phyloP scores from a whole-genome alignment of 192 early-diverging fungal genomes.

The Glomus cerebriforme region DNA sequence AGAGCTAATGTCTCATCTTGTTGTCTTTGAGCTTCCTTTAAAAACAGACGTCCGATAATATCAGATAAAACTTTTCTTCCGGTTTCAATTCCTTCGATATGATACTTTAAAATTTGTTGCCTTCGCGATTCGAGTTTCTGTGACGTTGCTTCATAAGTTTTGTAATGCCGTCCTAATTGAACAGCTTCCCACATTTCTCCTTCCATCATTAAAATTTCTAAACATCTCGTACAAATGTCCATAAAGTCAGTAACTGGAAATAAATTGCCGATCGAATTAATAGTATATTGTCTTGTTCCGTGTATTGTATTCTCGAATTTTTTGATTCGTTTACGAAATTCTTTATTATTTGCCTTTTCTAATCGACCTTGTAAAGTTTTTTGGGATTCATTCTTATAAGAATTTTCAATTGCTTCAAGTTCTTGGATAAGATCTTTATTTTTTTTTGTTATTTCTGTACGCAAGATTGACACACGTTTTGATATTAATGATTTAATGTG shows the following conservation, averaged over 20 bases:
- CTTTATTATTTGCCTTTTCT: constrained; percentile 65
- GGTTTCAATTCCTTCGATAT: constrained; percentile 67
- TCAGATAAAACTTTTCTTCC: constrained; percentile 72
- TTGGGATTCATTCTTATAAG: constrained; percentile 48
- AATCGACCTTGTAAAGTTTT: constrained; percentile 53
- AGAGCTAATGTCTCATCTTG: constrained; percentile 60
- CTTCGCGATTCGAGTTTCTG: constrained; percentile 52
- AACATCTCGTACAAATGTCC: constrained; percentile 54
- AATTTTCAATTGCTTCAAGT: constrained; percentile 36
- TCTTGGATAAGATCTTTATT: constrained; percentile 45
- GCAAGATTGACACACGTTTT: constrained; percentile 43
- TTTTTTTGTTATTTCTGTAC: constrained; percentile 39
- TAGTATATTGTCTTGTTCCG: constrained; percentile 55
- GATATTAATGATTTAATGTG: constrained; percentile 42
- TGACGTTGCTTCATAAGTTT: constrained; percentile 56
- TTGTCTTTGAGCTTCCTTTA: constrained; percentile 74
- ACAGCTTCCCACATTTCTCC: constrained; percentile 72
- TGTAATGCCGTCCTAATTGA: constrained; percentile 47
- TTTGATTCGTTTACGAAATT: constrained; percentile 65
- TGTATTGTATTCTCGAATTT: constrained; percentile 65
- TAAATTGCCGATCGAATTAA: constrained; percentile 57
- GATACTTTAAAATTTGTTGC: constrained; percentile 65
- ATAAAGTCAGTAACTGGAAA: constrained; percentile 61
- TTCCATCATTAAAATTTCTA: constrained; percentile 75
- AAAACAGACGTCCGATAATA: constrained; percentile 69